phyloP scores from a whole-genome alignment of 2,329 filamentous ascomycete species.

The Remersonia thermophila region DNA sequence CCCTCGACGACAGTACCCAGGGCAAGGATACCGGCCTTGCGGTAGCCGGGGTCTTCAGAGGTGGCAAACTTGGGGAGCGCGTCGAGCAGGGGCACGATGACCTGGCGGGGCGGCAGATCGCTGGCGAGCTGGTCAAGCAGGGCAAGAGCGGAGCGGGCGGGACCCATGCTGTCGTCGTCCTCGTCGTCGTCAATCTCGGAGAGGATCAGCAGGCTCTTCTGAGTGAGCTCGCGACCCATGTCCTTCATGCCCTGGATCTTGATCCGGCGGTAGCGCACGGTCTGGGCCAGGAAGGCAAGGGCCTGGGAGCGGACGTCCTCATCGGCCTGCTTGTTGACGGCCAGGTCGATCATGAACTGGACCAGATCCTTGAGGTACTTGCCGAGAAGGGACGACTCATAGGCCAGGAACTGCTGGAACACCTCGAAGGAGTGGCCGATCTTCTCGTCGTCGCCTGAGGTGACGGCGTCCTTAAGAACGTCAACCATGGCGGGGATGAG shows the following conservation, averaged over 20 bases:
- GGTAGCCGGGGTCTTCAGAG: constrained; percentile 61
- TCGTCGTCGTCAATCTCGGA: constrained; percentile 74
- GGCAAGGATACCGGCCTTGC: constrained; percentile 82
- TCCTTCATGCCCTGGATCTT: constrained; percentile 83
- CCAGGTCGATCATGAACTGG: constrained; percentile 85
- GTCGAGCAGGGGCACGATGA: constrained; percentile 83
- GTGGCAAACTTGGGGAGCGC: constrained; percentile 72
- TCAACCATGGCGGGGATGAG: constrained; percentile 80
- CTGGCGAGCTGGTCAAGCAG: constrained; percentile 81
- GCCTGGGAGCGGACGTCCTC: constrained; percentile 84
- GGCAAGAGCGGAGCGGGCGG: constrained; percentile 71
- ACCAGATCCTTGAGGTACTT: constrained; percentile 82
- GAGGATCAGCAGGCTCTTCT: constrained; percentile 77
- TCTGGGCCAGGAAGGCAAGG: constrained; percentile 86
- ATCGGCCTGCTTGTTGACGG: constrained; percentile 61
- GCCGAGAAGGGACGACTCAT: constrained; percentile 72
- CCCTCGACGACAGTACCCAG: constrained; percentile 93
- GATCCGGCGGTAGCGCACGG: constrained; percentile 81
- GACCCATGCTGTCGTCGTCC: constrained; percentile 76
- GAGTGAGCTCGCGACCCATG: constrained; percentile 75
- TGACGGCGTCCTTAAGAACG: constrained; percentile 74
- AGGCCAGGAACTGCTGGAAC: constrained; percentile 88
- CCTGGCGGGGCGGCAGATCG: constrained; percentile 82
- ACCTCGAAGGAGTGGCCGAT: constrained; percentile 88
- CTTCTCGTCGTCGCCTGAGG: constrained; percentile 71